Conservation (phyloP, 2,329 filamentous ascomycete genomes). For the Raffaelea ambrosiae region DNA sequence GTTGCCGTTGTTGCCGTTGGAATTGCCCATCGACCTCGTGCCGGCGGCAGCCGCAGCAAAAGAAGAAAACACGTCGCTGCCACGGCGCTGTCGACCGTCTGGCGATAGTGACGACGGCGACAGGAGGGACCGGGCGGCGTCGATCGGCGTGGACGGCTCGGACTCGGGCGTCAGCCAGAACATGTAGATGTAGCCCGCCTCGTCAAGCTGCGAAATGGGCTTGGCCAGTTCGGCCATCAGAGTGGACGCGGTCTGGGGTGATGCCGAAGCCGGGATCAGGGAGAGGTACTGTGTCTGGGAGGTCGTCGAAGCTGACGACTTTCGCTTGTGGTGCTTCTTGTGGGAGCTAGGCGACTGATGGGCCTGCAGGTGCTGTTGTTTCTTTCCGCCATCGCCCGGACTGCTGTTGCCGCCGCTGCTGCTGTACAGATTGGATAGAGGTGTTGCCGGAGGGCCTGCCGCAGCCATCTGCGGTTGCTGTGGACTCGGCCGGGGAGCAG, state of each 20-base stretch:
- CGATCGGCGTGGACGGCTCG: conserved; percentile 44
- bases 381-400: too few relatives aligned
- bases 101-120: conserved; percentile 33
- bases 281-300: conserved; percentile 44
- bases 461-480: background rate
- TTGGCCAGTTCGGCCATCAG: conserved; percentile 70
- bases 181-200: conserved; percentile 94
- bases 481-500: background rate
- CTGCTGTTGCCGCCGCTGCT: too few relatives aligned
- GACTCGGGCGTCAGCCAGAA: conserved; percentile 83
- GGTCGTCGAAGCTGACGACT: conserved; percentile 10
- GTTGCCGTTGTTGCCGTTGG: conserved; percentile 10
- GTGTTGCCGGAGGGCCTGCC: background rate
- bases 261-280: conserved; percentile 60
- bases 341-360: conserved; percentile 1
- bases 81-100: conserved; percentile 31
- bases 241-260: conserved; percentile 58
- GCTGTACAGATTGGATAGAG: too few relatives aligned
- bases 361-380: too few relatives aligned
- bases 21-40: conserved; percentile 6
- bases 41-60: conserved; percentile 29
- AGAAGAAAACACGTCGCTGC: conserved; percentile 46
- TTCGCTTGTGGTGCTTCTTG: conserved; percentile 8
- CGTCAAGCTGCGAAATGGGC: conserved; percentile 65
- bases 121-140: conserved; percentile 51